These are phyloP conservation scores for Schizonepeta tenuifolia DNA, from an alignment of 257 asterid genomes.

Conservation along the genomic window DNA sequence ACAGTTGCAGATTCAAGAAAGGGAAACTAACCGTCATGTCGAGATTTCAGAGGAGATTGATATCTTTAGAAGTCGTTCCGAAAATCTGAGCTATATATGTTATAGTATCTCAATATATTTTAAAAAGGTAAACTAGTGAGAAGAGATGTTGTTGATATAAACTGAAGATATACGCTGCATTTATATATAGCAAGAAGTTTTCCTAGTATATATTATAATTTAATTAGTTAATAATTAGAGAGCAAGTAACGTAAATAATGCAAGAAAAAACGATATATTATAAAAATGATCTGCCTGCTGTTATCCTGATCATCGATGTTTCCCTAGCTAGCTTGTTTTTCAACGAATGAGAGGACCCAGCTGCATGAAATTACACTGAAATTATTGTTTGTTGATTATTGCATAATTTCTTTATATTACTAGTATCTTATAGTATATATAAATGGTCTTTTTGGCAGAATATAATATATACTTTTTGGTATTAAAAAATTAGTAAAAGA, in stretches of 20 bases:
- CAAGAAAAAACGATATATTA: slow-evolving; percentile 19
- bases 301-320: slow-evolving; percentile 1
- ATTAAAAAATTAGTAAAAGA: not conserved
- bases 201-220: not conserved
- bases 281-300: slow-evolving; percentile 1
- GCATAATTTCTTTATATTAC: not conserved
- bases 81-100: slow-evolving; percentile 3
- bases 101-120: too few species aligned
- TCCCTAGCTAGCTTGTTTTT: slow-evolving; percentile 26
- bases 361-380: slow-evolving; percentile 38
- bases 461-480: not conserved
- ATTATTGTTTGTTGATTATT: too few species aligned
- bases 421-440: not conserved
- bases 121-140: not conserved
- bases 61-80: slow-evolving; percentile 1
- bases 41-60: slow-evolving; percentile 7
- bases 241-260: slow-evolving; percentile 34
- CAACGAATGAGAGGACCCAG: slow-evolving; percentile 30
- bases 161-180: not conserved
- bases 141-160: not conserved
- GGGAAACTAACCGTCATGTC: slow-evolving; percentile 50
- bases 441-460: not conserved
- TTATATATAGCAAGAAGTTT: slow-evolving; percentile 17
- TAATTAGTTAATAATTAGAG: slow-evolving; percentile 20
- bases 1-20: not conserved